A percentile compares a stretch with the other conserved stretches of the same genome.
Evolutionary conservation across 495 filamentous ascomycete species (phyloP).

Genomic region (Pseudoneurospora amorphoporcata): DNA sequence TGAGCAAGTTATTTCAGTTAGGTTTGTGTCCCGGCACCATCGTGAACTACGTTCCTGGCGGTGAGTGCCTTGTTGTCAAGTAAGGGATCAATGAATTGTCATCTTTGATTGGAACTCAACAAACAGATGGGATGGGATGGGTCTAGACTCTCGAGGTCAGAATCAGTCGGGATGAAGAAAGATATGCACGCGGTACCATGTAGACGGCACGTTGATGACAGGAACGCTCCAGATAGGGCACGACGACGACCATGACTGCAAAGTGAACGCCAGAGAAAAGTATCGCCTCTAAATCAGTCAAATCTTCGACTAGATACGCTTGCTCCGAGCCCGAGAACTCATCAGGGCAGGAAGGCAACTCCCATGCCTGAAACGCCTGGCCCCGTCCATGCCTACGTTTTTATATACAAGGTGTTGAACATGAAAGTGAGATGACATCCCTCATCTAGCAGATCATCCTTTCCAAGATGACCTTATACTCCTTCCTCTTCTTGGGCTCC

Average conservation of each 20-base stretch:
- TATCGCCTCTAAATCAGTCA: not conserved
- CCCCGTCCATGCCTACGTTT: not conserved
- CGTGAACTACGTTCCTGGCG: not conserved
- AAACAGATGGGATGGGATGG: not conserved
- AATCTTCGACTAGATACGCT: not conserved
- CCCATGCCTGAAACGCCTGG: not conserved
- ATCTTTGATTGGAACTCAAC: not conserved
- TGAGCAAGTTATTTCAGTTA: not conserved
- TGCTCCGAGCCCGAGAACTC: not conserved
- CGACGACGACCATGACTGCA: not conserved
- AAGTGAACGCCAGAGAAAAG: not conserved
- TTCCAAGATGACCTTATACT: slow-evolving; percentile 75
- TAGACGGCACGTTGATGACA: not conserved
- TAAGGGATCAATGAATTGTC: not conserved
- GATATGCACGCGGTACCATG: not conserved
- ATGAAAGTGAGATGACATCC: not conserved
- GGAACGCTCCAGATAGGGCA: not conserved
- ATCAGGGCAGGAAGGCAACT: not conserved
- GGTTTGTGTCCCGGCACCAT: not conserved
- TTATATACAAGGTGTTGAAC: not conserved
- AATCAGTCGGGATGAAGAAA: not conserved
- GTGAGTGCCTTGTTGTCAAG: not conserved
- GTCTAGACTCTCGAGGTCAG: not conserved
- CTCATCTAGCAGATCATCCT: slow-evolving; percentile 45
- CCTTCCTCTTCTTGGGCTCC: slow-evolving; percentile 64